These are phyloP conservation scores for Globisporangium barbulae DNA, from an alignment of 352 stramenopile species.

Conservation along the genomic window DNA sequence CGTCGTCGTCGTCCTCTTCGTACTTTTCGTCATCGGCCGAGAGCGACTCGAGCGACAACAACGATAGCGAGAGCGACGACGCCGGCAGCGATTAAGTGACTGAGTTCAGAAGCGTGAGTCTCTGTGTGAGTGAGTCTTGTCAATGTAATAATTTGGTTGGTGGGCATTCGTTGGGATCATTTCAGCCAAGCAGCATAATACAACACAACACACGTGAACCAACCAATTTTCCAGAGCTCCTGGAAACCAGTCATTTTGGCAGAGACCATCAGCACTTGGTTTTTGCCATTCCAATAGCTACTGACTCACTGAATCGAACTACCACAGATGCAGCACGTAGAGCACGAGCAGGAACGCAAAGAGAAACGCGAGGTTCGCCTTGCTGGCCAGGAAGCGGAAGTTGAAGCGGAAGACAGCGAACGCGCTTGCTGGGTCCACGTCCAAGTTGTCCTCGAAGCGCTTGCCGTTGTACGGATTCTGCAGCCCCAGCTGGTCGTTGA, in stretches of 20 bases:
- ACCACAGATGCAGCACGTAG: slow-evolving; percentile 74
- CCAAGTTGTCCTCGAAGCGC: slow-evolving; percentile 68
- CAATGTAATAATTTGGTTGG: neutral
- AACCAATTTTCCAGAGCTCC: neutral
- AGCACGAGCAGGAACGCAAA: slow-evolving; percentile 49
- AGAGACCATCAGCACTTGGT: neutral
- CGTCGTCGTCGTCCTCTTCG: slow-evolving; percentile 75
- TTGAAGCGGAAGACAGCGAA: slow-evolving; percentile 72
- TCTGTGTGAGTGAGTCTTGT: slow-evolving; percentile 6
- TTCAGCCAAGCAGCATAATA: neutral
- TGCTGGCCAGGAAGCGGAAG: slow-evolving; percentile 84
- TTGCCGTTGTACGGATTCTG: slow-evolving; percentile 66
- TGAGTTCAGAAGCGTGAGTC: neutral
- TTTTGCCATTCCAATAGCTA: neutral
- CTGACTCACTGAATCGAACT: slow-evolving; percentile 9
- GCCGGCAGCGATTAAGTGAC: slow-evolving; percentile 39
- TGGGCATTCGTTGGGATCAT: neutral
- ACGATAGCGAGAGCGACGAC: slow-evolving; percentile 26
- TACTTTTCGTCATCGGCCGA: slow-evolving; percentile 74
- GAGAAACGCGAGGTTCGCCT: slow-evolving; percentile 78
- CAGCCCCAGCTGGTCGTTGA: slow-evolving; percentile 69
- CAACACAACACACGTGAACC: neutral
- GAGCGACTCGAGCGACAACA: slow-evolving; percentile 55
- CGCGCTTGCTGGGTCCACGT: slow-evolving; percentile 41
- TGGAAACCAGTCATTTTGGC: neutral